Evolutionary conservation across 2,329 filamentous ascomycete species (phyloP), one percentile per base, ranked within the genome.

Genomic region (Colletotrichum sp.): DNA sequence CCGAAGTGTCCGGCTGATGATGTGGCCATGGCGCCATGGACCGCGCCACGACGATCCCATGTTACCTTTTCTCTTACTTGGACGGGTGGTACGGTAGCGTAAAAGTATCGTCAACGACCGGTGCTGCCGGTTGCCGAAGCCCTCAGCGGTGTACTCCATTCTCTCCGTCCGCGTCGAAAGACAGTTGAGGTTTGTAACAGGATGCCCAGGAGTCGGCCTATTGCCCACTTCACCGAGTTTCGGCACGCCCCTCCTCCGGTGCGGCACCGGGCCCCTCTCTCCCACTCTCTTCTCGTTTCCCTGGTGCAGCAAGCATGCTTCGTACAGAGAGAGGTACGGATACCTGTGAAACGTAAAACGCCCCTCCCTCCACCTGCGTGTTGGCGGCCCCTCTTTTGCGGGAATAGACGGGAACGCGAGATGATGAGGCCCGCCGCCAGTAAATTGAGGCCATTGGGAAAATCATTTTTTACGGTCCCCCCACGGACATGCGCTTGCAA

Each of bases 371-470:
- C 44, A 52, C 59, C 59, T 61, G 30, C 28, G 27, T 61, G 59
- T 61, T 55, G 32, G 57, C 36, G 55, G 44, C 36, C 27, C 69
- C 59, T 32, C 55, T 48, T 44, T 59, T 36, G 15, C 74, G 74
- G 71, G 74, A 76, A 69, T 76, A 68, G 70, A 76, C 74, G 70
- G 74, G 65, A 69, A 34, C 44, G 44, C 48, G 28, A 48, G 34
- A 61, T 36, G 63, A 66, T 32, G 27, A 22, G 59, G 59, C 59
- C 59, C 59, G 59, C 59, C 59, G 59, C 59, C 30, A 32, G 12
- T 61, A 61, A n/a, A 16, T 60, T 32, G 59, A 61, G 25, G 59
- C 59, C 59, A 30, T 36, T 30, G 55, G 55, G 30, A 61, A 36
- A 25, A 64, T 59, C 55, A 30, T 7, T 32, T 27, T 36, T 39